Evolutionary conservation across 2,329 filamentous ascomycete species (phyloP).

Genomic region (Penicillium aurantiogriseum): DNA sequence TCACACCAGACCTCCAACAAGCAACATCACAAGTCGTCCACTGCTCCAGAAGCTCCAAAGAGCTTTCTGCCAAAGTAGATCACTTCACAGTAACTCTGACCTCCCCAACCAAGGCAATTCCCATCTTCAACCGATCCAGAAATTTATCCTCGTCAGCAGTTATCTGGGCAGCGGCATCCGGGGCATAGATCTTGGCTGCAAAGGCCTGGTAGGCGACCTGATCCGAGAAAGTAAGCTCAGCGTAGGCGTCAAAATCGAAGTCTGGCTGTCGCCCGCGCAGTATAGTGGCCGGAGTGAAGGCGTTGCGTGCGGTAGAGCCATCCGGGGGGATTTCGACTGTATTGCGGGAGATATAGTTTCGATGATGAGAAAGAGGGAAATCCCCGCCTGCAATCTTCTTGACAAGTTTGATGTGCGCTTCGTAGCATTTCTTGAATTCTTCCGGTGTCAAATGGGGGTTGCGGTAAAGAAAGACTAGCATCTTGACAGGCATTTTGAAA

Average conservation of each 20-base stretch:
- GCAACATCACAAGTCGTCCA: neutral
- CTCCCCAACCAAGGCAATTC: conserved; percentile 1
- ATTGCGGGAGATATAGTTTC: conserved; percentile 18
- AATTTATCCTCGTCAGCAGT: conserved; percentile 21
- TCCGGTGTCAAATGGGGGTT: conserved; percentile 18
- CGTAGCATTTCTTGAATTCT: conserved; percentile 21
- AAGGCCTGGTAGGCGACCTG: conserved; percentile 14
- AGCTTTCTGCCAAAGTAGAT: neutral
- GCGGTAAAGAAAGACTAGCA: conserved; percentile 11
- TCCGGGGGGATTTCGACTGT: neutral
- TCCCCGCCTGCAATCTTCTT: conserved; percentile 16
- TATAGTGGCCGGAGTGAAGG: conserved; percentile 18
- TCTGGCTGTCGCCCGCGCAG: conserved; percentile 16
- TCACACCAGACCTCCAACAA: too few relatives aligned
- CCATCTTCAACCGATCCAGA: conserved; percentile 15
- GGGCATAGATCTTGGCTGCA: conserved; percentile 7
- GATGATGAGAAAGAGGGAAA: conserved; percentile 21
- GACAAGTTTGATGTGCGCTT: conserved; percentile 21
- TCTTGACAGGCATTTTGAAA: conserved; percentile 5
- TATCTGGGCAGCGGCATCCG: conserved; percentile 19
- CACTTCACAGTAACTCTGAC: conserved; percentile 2
- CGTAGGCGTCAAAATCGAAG: conserved; percentile 19
- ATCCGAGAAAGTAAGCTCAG: conserved; percentile 19
- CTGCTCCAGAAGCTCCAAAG: neutral
- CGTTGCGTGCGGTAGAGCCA: conserved; percentile 14